Evolutionary conservation across 1,139 yeast species (phyloP).

Genomic region (Blastobotrys malaysiensis): DNA sequence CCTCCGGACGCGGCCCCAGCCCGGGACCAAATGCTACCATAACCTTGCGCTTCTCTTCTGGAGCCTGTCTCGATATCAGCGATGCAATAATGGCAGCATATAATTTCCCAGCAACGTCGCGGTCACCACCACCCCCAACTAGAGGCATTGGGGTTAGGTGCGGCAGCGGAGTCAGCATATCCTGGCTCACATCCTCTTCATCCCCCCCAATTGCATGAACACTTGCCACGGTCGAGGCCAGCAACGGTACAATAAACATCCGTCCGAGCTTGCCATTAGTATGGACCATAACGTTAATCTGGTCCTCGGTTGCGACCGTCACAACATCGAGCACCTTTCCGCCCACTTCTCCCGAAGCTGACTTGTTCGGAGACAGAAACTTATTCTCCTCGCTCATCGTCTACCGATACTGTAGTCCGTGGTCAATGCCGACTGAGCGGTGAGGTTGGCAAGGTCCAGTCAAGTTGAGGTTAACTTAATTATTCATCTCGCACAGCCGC

Average conservation of each 20-base stretch:
- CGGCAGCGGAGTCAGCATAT: slow-evolving; percentile 29
- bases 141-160: slow-evolving; percentile 33
- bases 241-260: slow-evolving; percentile 27
- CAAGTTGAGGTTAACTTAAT: background rate
- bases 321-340: slow-evolving; percentile 30
- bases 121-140: slow-evolving; percentile 30
- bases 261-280: slow-evolving; percentile 31
- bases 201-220: slow-evolving; percentile 6
- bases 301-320: slow-evolving; percentile 30
- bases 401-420: too few relatives aligned
- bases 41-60: slow-evolving; percentile 33
- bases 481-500: background rate
- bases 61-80: slow-evolving; percentile 32
- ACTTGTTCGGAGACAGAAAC: slow-evolving; percentile 9
- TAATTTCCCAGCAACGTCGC: slow-evolving; percentile 26
- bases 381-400: background rate
- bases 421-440: too few relatives aligned
- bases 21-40: slow-evolving; percentile 35
- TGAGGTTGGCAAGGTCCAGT: background rate
- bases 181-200: slow-evolving; percentile 13
- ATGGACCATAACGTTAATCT: slow-evolving; percentile 32
- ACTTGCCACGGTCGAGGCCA: slow-evolving; percentile 19
- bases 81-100: slow-evolving; percentile 37
- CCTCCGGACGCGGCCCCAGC: slow-evolving; percentile 28
- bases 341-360: slow-evolving; percentile 7